Evolutionary conservation across 2,329 filamentous ascomycete genomes (phyloP).

Genomic region (Aureobasidium lini): DNA sequence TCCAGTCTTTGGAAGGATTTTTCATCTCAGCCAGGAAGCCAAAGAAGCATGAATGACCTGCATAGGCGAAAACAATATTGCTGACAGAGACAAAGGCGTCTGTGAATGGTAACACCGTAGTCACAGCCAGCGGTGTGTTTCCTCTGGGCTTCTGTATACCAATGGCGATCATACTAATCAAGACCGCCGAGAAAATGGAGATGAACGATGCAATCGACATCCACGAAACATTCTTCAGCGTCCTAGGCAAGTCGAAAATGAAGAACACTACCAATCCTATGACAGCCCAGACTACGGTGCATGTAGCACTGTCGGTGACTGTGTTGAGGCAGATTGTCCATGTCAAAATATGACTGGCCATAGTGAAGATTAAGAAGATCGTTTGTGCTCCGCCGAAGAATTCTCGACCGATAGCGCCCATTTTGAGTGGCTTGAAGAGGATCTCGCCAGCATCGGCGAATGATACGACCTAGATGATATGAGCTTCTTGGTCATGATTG

Average conservation of each 20-base stretch:
- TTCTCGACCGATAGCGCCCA: constrained; percentile 56
- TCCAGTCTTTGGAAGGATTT: constrained; percentile 49
- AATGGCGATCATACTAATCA: constrained; percentile 60
- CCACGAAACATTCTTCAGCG: constrained; percentile 32
- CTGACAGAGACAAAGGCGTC: constrained; percentile 54
- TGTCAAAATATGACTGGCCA: constrained; percentile 61
- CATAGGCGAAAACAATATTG: constrained; percentile 64
- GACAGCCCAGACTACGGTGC: constrained; percentile 59
- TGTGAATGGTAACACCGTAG: constrained; percentile 33
- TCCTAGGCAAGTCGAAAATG: constrained; percentile 53
- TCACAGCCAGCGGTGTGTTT: constrained; percentile 22
- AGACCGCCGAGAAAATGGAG: constrained; percentile 56
- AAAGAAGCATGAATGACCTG: constrained; percentile 60
- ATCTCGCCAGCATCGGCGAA: constrained; percentile 63
- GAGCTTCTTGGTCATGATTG: not conserved
- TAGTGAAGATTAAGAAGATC: constrained; percentile 60
- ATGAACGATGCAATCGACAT: constrained; percentile 35
- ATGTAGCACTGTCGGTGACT: constrained; percentile 54
- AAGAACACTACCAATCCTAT: constrained; percentile 53
- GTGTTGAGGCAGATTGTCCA: constrained; percentile 65
- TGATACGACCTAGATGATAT: constrained; percentile 32
- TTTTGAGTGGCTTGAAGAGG: constrained; percentile 30
- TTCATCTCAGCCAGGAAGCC: constrained; percentile 58
- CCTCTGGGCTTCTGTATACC: constrained; percentile 42
- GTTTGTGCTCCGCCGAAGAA: constrained; percentile 56